Base-by-base conservation (phyloP, 129 eudicot species). In the Gnaphalium uliginosum region DNA sequence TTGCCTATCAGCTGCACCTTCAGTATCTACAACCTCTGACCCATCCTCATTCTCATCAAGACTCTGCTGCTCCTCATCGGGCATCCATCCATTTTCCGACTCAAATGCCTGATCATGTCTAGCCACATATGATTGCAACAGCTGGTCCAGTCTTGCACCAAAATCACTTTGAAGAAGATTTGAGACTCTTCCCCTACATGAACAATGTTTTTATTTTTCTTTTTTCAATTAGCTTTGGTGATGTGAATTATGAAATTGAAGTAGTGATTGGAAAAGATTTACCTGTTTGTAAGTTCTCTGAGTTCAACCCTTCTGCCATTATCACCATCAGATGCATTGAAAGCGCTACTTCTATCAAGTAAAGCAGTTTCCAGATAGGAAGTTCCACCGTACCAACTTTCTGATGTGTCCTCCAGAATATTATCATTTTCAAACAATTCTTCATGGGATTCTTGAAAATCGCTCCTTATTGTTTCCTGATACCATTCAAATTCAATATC, bases 91-190 rank as follows among this genome's bases (percentile, higher is more conserved):
- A 74, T 79, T 66, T 79, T 72, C 78, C 0, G 56, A 56, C 14
- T 67, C 81, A 78, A 85, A 79, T 29, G 82, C 85, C 76, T 85
- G 87, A 74, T 76, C 80, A 78, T 81, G 96, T 82, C 94, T 83
- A 67, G 86, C 81, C 43, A 89, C 88, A 64, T 89, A 84, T 56
- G 99, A 91, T 81, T 87, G 96, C 74, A 95, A 81, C 69, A 95
- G 66, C 83, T 74, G 92, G 80, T 91, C 68, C n/a, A 95, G 86
- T 35, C 92, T 87, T 79, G 85, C 86, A 29, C 99, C 91, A 33
- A 95, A 95, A 70, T 85, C 88, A 83, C 97, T 95, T 65, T 81
- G 85, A 91, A 95, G 97, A 82, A 95, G 94, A 87, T 83, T 87
- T 48, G 96, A 87, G 66, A 95, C 97, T 30, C 85, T 89, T 82